phyloP scores from a whole-genome alignment of 345 rosid species.

The Erodium maritimum region DNA sequence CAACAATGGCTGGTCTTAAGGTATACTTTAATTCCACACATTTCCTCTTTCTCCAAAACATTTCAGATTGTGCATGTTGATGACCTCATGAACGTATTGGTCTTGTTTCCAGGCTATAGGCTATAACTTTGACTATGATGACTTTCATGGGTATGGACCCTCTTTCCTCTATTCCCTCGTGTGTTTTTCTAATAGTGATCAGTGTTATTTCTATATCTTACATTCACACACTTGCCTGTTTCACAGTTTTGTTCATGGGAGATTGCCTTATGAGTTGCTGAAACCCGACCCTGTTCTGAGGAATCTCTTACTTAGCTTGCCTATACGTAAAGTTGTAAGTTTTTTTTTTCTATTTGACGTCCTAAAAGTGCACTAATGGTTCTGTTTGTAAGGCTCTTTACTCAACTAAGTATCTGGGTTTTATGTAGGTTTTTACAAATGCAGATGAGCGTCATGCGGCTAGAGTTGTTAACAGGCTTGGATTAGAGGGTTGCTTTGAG shows the following conservation, averaged over 20 bases:
- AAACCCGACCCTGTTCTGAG: conserved; percentile 82
- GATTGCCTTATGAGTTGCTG: conserved; percentile 59
- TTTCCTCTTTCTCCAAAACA: not conserved
- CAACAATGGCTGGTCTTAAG: conserved; percentile 95
- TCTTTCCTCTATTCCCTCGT: not conserved
- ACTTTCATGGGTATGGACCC: conserved; percentile 59
- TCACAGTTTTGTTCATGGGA: conserved; percentile 82
- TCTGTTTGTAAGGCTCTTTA: not conserved
- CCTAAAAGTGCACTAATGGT: not conserved
- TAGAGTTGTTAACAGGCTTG: conserved; percentile 60
- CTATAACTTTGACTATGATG: conserved; percentile 61
- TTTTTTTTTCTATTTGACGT: not conserved
- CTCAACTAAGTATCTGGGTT: not conserved
- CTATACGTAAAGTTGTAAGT: conserved; percentile 75
- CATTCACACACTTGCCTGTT: not conserved
- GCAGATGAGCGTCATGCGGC: conserved; percentile 73
- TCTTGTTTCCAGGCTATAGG: conserved; percentile 55
- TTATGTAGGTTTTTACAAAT: conserved; percentile 61
- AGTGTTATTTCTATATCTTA: not conserved
- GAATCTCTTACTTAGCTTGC: conserved; percentile 68
- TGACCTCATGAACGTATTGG: not conserved
- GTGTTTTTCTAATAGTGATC: not conserved
- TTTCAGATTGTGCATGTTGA: not conserved
- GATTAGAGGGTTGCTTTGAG: conserved; percentile 85
- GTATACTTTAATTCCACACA: conserved; percentile 19